Conservation (phyloP, 2,329 filamentous ascomycete genomes). For the Torrubiella hemipterigena region DNA sequence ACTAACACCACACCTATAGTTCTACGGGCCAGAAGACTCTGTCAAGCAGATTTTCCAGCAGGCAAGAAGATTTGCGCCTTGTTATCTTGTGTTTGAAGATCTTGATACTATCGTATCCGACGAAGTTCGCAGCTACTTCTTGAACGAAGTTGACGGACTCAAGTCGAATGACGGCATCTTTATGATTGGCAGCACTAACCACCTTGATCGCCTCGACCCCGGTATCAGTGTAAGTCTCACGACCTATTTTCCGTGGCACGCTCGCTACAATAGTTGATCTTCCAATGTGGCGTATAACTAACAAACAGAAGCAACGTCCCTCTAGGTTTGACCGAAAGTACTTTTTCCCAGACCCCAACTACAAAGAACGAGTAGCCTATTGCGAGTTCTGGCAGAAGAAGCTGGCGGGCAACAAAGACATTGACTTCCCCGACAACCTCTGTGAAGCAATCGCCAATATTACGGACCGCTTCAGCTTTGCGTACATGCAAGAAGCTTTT, state of each 20-base stretch:
- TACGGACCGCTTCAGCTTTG: conserved; percentile 55
- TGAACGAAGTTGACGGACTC: conserved; percentile 62
- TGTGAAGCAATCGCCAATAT: conserved; percentile 47
- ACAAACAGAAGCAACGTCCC: conserved; percentile 40
- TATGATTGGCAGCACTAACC: conserved; percentile 55
- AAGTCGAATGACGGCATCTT: conserved; percentile 59
- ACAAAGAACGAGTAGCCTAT: conserved; percentile 44
- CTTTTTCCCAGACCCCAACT: conserved; percentile 45
- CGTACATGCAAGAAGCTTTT: conserved; percentile 59
- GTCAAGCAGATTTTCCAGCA: conserved; percentile 43
- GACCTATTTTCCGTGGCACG: too few species aligned
- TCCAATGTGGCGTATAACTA: neutral
- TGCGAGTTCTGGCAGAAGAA: conserved; percentile 50
- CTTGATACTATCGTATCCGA: conserved; percentile 55
- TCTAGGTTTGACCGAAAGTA: conserved; percentile 58
- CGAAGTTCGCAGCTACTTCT: conserved; percentile 51
- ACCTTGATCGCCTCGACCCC: conserved; percentile 53
- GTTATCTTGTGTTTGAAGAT: conserved; percentile 61
- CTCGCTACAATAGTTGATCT: too few species aligned
- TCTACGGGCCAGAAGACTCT: conserved; percentile 40
- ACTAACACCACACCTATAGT: conserved; percentile 18
- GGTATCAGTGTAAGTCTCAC: conserved; percentile 39
- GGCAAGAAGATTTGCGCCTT: conserved; percentile 51
- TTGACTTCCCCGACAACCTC: conserved; percentile 49
- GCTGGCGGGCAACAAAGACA: conserved; percentile 41